Conservation (phyloP, 306 rosid species). For the Quercus rubra region DNA sequence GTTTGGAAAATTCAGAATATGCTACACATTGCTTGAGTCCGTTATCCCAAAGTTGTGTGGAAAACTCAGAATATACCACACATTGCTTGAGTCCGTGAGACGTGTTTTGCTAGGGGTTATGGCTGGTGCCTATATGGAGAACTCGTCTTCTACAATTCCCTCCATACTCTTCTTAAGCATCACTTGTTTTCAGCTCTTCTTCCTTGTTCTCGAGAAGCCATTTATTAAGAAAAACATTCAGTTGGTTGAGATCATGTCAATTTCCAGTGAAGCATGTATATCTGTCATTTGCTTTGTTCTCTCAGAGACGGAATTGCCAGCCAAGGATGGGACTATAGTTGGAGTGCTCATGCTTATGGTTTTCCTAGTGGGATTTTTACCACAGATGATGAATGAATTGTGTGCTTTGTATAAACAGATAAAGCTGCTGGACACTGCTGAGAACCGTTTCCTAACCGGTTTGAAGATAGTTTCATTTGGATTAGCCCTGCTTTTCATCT, state of each 20-base stretch:
- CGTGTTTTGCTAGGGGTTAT: slow-evolving; percentile 55
- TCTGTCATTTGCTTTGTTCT: slow-evolving; percentile 46
- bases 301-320: slow-evolving; percentile 39
- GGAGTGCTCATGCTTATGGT: slow-evolving; percentile 59
- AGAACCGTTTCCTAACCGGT: slow-evolving; percentile 52
- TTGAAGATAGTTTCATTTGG: slow-evolving; percentile 63
- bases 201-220: slow-evolving; percentile 86
- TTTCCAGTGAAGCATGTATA: slow-evolving; percentile 50
- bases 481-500: slow-evolving; percentile 50
- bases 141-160: slow-evolving; percentile 39
- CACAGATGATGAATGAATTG: slow-evolving; percentile 66
- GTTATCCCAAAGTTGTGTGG: too few relatives aligned
- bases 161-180: slow-evolving; percentile 43
- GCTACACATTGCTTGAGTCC: too few relatives aligned
- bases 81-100: slow-evolving; percentile 60
- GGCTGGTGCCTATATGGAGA: slow-evolving; percentile 55
- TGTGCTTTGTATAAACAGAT: slow-evolving; percentile 62
- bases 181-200: slow-evolving; percentile 73
- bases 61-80: slow-evolving; percentile 65
- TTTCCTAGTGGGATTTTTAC: slow-evolving; percentile 54
- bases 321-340: slow-evolving; percentile 28
- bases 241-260: slow-evolving; percentile 63
- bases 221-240: slow-evolving; percentile 87
- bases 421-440: slow-evolving; percentile 54
- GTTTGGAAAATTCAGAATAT: slow-evolving; percentile 45